Conservation (phyloP, 2,329 filamentous ascomycete genomes). For the Parastagonospora avenae region DNA sequence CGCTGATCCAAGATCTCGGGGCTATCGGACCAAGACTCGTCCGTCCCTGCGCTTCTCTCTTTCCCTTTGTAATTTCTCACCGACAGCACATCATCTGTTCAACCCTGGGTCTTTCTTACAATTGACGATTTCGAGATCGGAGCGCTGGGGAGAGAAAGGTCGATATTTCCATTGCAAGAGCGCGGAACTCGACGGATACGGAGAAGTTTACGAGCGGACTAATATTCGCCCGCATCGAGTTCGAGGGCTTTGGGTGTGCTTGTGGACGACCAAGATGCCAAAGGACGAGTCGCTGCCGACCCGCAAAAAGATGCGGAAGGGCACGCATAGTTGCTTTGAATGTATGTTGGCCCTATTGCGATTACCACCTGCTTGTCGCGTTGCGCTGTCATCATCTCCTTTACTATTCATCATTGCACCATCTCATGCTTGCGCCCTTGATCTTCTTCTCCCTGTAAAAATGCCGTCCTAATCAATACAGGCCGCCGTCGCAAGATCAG, state of each 20-base stretch:
- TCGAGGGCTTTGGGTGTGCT: not conserved
- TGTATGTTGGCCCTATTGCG: constrained; percentile 40
- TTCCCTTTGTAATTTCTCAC: constrained; percentile 5
- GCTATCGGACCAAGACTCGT: constrained; percentile 13
- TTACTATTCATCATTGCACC: constrained; percentile 4
- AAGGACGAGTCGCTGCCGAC: constrained; percentile 42
- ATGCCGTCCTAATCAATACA: constrained; percentile 29
- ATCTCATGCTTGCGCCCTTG: constrained; percentile 1
- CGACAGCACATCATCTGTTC: not conserved
- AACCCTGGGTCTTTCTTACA: too few species aligned
- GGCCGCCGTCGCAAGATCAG: constrained; percentile 58
- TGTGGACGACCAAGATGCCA: constrained; percentile 36
- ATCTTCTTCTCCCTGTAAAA: not conserved
- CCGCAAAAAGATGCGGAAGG: constrained; percentile 52
- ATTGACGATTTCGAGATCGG: too few species aligned
- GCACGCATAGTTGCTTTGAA: constrained; percentile 52
- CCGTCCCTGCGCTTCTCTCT: constrained; percentile 6
- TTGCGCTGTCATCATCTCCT: constrained; percentile 3
- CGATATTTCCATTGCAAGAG: too few species aligned
- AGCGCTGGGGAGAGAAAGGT: too few species aligned
- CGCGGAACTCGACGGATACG: too few species aligned
- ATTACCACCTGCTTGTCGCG: constrained; percentile 5
- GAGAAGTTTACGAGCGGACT: too few species aligned
- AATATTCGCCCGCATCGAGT: not conserved
- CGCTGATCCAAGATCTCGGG: constrained; percentile 18